Base-by-base conservation (phyloP, 202 grass and related monocot species). In the Sporobolus alterniflorus region DNA sequence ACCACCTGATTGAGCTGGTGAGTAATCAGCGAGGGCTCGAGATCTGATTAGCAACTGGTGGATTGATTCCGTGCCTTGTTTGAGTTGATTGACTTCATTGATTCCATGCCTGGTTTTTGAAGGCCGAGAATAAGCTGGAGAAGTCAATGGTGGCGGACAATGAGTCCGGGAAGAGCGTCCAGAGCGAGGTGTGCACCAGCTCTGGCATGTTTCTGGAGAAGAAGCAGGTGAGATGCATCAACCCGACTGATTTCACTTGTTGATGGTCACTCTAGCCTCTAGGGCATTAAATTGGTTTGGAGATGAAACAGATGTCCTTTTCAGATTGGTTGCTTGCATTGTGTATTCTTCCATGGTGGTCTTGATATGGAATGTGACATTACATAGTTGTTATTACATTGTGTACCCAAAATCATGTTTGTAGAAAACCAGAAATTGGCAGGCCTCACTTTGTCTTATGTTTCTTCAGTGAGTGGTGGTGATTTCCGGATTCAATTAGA, bases 71-170 rank as follows among this genome's bases (percentile, higher is more conserved):
- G n/a, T n/a, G 3, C 62, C 8, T 76, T 76, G 33, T 55, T 47
- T 69, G 70, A n/a, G 9, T 52, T 22, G 21, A 11, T 28, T 40
- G 34, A 25, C 21, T 71, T 8, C 41, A 31, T 67, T 76, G 73
- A 83, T 74, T 88, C 16, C 21, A 2, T 74, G 14, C 54, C 11
- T 77, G 15, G 24, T 66, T 43, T 42, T 51, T 82, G 9, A 50
- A 97, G 94, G 91, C 94, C 39, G 92, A 82, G 89, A 83, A 87
- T 80, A 94, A 90, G 83, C 72, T 97, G 85, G 94, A 94, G 91
- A 97, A 94, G 71, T 97, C 94, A 29, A 97, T 97, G 94, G 94
- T 97, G 15, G 91, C 94, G 6, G 94, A 97, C 83, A 97, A 94
- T 26, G 85, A 92, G 44, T 97, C 94, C 1, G 94, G 94, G 15